These are phyloP conservation scores for Apiospora hydei DNA, from an alignment of 2,329 filamentous ascomycete species.

Conservation along the genomic window DNA sequence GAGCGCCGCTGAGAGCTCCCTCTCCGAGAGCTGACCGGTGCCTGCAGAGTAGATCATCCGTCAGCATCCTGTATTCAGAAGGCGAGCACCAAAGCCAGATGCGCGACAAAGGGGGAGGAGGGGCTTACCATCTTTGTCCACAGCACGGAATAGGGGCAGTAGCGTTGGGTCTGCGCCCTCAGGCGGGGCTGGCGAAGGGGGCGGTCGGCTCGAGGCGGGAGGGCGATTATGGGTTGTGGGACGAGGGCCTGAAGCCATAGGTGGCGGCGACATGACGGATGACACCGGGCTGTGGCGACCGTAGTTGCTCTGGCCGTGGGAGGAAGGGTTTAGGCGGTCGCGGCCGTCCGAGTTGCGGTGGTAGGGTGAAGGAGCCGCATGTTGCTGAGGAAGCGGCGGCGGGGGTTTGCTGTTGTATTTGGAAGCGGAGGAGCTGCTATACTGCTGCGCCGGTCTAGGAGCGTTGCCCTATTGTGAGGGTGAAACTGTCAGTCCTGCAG, in stretches of 20 bases:
- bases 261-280: constrained; percentile 58
- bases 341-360: constrained; percentile 27
- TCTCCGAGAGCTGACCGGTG: constrained; percentile 83
- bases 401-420: constrained; percentile 59
- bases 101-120: neutral
- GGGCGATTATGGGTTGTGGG: constrained; percentile 57
- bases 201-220: constrained; percentile 66
- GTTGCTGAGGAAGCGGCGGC: constrained; percentile 45
- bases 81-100: neutral
- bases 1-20: constrained; percentile 85
- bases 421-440: constrained; percentile 36
- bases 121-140: constrained; percentile 79
- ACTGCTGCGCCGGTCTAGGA: constrained; percentile 7
- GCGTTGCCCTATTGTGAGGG: constrained; percentile 23
- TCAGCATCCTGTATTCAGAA: neutral
- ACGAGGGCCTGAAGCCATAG: constrained; percentile 51
- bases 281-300: constrained; percentile 33
- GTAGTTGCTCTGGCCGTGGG: constrained; percentile 19
- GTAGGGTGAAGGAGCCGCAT: constrained; percentile 29
- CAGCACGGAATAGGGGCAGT: constrained; percentile 85
- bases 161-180: constrained; percentile 73
- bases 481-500: neutral
- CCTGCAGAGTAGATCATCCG: constrained; percentile 50
- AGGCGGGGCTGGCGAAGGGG: constrained; percentile 67
- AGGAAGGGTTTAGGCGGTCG: constrained; percentile 26